These are phyloP conservation scores for Phytophthora cactorum DNA, from an alignment of 352 stramenopile genomes.

Conservation along the genomic window DNA sequence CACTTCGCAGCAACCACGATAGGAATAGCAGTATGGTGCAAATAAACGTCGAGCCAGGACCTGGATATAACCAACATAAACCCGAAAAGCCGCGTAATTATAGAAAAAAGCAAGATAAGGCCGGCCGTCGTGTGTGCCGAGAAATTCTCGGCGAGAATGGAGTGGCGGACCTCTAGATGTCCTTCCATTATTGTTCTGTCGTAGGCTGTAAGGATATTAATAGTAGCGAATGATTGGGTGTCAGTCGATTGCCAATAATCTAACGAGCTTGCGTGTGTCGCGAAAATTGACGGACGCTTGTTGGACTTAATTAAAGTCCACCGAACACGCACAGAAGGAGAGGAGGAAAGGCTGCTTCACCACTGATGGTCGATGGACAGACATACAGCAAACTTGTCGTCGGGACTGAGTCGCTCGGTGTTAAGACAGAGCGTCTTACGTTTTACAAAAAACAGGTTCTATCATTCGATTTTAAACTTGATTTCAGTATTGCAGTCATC, in stretches of 20 bases:
- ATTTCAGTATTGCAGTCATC: no score
- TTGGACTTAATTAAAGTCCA: background rate
- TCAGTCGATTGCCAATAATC: background rate
- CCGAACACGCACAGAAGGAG: slow-evolving; percentile 5
- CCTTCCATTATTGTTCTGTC: slow-evolving; percentile 21
- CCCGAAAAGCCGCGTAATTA: slow-evolving; percentile 38
- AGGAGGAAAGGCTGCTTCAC: background rate
- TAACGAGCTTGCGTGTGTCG: background rate
- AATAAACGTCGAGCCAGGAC: slow-evolving; percentile 21
- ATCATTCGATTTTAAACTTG: no score
- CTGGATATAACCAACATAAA: slow-evolving; percentile 30
- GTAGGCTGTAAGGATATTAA: background rate
- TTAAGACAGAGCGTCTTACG: no score
- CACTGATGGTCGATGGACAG: no score
- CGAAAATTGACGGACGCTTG: background rate
- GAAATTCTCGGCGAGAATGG: slow-evolving; percentile 6
- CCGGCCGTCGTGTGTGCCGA: slow-evolving; percentile 11
- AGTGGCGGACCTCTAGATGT: background rate
- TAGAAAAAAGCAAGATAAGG: slow-evolving; percentile 44
- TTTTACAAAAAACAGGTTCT: no score
- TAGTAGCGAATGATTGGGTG: background rate
- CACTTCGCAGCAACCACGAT: slow-evolving; percentile 24
- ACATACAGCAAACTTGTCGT: no score
- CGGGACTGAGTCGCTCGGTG: no score
- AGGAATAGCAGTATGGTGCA: slow-evolving; percentile 32